Percentiles rank a stretch among this genome's conserved stretches.
Conservation (phyloP, 129 eudicot species). For the Chrysanthemum seticuspe region DNA sequence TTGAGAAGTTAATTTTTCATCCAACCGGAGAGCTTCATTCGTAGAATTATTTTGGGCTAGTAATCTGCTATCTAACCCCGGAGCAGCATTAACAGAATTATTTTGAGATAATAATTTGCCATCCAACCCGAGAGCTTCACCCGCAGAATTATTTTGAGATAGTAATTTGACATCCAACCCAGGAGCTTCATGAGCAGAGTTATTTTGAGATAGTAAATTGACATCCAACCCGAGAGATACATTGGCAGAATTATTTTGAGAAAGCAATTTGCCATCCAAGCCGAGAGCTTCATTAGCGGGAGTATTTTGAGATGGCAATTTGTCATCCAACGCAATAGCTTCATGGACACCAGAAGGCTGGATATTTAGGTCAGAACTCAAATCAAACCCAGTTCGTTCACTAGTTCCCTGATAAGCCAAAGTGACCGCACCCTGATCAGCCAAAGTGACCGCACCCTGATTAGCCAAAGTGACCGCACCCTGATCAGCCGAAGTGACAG, state of each 20-base stretch:
- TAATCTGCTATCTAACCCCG: slow-evolving; percentile 54
- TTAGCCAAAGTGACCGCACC: slow-evolving; percentile 54
- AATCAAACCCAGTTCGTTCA: slow-evolving; percentile 60
- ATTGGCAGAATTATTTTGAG: neutral
- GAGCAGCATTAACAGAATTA: neutral
- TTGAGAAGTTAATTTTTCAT: slow-evolving; percentile 35
- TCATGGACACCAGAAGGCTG: neutral
- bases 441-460: slow-evolving; percentile 35
- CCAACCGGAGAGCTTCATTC: slow-evolving; percentile 37
- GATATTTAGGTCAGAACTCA: slow-evolving; percentile 25
- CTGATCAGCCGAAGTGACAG: slow-evolving; percentile 23
- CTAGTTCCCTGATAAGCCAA: slow-evolving; percentile 46
- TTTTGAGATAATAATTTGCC: no score
- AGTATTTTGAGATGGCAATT: slow-evolving; percentile 16
- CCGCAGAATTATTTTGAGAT: no score
- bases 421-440: slow-evolving; percentile 37
- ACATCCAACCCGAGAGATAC: slow-evolving; percentile 8
- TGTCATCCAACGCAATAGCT: slow-evolving; percentile 52
- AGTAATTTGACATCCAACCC: no score
- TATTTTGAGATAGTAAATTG: slow-evolving; percentile 42
- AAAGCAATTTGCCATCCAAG: slow-evolving; percentile 40
- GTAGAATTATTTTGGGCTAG: neutral
- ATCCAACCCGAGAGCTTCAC: no score
- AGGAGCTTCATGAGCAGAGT: no score
- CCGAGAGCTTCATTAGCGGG: slow-evolving; percentile 33